These are phyloP conservation scores for Hyaloscypha hepaticicola DNA, from an alignment of 495 filamentous ascomycete genomes.

Conservation along the genomic window DNA sequence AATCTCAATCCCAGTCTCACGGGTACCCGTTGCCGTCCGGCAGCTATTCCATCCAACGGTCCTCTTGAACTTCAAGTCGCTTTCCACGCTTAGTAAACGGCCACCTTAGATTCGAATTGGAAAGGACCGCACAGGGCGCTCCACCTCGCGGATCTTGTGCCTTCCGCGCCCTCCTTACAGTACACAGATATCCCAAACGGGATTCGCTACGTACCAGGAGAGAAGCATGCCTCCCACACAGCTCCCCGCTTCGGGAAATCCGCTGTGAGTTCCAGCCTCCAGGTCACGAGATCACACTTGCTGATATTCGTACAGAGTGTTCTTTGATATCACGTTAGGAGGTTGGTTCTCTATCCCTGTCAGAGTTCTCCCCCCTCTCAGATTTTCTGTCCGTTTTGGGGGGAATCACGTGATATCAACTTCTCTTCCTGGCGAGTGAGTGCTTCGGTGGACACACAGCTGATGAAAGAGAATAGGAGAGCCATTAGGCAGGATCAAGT, in stretches of 20 bases:
- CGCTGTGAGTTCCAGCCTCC: conserved; percentile 44
- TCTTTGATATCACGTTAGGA: conserved; percentile 91
- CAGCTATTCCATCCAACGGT: not conserved
- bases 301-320: conserved; percentile 53
- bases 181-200: not conserved
- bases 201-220: not conserved
- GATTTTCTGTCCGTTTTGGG: conserved; percentile 8
- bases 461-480: conserved; percentile 57
- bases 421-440: too few relatives aligned
- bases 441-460: not conserved
- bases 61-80: not conserved
- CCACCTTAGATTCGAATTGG: not conserved
- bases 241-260: conserved; percentile 53
- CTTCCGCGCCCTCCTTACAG: not conserved
- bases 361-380: not conserved
- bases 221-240: conserved; percentile 49
- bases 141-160: not conserved
- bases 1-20: not conserved
- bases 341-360: conserved; percentile 55
- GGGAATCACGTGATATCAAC: conserved; percentile 6
- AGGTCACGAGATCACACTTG: conserved; percentile 10
- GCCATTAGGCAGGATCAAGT: conserved; percentile 85
- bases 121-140: not conserved
- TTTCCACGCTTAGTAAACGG: too few relatives aligned
- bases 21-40: not conserved